Percentiles rank a stretch among this genome's conserved stretches.
These are phyloP conservation scores for Murraya paniculata DNA, from an alignment of 345 rosid genomes.

Conservation along the genomic window DNA sequence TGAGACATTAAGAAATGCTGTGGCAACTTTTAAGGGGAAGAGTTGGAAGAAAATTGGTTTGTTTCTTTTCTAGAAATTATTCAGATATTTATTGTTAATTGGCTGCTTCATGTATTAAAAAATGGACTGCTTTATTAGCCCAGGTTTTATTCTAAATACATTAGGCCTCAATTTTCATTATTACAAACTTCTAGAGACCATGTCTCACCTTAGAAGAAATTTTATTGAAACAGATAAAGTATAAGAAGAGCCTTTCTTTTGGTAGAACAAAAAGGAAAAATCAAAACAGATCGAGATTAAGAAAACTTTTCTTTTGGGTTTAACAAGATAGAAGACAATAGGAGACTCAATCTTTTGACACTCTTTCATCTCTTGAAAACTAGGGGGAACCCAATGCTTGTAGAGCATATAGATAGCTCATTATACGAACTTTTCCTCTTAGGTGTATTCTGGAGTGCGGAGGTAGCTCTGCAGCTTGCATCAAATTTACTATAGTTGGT, in stretches of 20 bases:
- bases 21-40: conserved; percentile 66
- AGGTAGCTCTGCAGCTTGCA: neutral
- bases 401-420: neutral
- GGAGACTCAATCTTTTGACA: neutral
- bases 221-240: neutral
- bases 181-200: neutral
- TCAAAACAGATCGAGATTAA: neutral
- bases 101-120: neutral
- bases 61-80: conserved; percentile 16
- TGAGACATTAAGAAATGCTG: conserved; percentile 81
- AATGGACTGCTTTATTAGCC: neutral
- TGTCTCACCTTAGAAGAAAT: neutral
- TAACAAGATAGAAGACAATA: neutral
- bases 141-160: neutral
- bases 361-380: neutral
- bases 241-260: neutral
- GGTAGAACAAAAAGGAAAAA: neutral
- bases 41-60: conserved; percentile 91
- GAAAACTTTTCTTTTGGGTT: neutral
- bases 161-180: neutral
- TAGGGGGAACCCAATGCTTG: neutral
- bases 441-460: neutral
- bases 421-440: neutral
- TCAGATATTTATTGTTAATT: neutral
- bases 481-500: neutral